These are phyloP conservation scores for Apiotrichum domesticum DNA, from an alignment of 1,284 basidiomycete species.

Conservation along the genomic window DNA sequence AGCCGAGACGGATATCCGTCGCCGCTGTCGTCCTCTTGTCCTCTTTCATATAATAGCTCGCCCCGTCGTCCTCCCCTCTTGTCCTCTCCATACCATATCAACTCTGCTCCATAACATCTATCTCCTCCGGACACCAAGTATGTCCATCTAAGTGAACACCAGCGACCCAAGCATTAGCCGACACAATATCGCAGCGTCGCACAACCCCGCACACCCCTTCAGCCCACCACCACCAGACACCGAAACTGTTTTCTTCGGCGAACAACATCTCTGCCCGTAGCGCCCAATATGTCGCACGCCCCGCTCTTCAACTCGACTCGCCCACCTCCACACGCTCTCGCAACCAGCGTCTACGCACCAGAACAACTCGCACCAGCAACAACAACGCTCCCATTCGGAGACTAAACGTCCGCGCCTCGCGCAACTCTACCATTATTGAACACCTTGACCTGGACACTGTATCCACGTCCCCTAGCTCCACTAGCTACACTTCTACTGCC, in stretches of 20 bases:
- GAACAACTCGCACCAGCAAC: neutral
- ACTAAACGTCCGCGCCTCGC: constrained; percentile 2
- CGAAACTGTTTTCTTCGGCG: neutral
- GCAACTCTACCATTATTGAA: neutral
- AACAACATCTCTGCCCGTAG: neutral
- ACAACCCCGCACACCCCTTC: too few species aligned
- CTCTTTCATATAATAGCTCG: too few species aligned
- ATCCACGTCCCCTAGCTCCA: neutral
- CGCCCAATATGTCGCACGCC: neutral
- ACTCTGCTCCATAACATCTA: too few species aligned
- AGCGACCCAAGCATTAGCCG: too few species aligned
- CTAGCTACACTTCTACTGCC: neutral
- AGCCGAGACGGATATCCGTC: too few species aligned
- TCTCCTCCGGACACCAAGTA: too few species aligned
- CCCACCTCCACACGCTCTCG: neutral
- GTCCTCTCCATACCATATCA: too few species aligned
- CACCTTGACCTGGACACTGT: neutral
- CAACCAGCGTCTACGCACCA: neutral
- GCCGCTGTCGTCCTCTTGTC: too few species aligned
- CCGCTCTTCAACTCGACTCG: neutral
- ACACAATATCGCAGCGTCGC: too few species aligned
- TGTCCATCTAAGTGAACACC: too few species aligned
- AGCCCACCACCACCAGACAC: neutral
- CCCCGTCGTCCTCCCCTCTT: too few species aligned
- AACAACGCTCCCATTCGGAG: neutral